Conservation (phyloP, 2,329 filamentous ascomycete genomes). For the Colletotrichum brevisporum region DNA sequence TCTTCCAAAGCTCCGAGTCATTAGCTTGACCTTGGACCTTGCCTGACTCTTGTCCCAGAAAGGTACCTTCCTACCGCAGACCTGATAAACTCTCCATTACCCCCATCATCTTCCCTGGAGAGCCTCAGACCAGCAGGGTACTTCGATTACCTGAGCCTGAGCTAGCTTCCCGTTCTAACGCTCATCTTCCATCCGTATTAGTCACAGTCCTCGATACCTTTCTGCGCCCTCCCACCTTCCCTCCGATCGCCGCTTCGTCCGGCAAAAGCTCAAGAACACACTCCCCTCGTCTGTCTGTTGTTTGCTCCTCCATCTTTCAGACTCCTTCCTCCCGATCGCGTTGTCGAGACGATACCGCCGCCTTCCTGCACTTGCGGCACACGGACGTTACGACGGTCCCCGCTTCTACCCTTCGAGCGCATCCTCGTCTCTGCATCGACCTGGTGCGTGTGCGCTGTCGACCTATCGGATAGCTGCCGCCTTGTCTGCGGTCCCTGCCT, state of each 20-base stretch:
- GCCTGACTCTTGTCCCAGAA: constrained; percentile 32
- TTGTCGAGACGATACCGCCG: constrained; percentile 30
- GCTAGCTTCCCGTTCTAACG: constrained; percentile 31
- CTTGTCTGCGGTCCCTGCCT: constrained; percentile 43
- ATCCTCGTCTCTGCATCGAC: constrained; percentile 33
- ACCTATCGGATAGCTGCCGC: constrained; percentile 52
- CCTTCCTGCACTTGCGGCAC: constrained; percentile 23
- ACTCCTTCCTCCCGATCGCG: neutral
- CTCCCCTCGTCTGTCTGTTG: constrained; percentile 10
- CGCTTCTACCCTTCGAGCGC: constrained; percentile 28
- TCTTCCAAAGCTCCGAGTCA: constrained; percentile 41
- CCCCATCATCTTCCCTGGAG: constrained; percentile 12
- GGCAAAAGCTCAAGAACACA: constrained; percentile 10
- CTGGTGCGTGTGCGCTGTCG: constrained; percentile 28
- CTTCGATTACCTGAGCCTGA: constrained; percentile 9
- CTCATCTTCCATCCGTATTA: constrained; percentile 38
- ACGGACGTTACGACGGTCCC: constrained; percentile 36
- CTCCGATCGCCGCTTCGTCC: constrained; percentile 20
- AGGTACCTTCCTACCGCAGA: constrained; percentile 30
- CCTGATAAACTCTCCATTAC: constrained; percentile 20
- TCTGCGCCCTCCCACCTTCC: constrained; percentile 18
- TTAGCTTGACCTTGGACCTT: constrained; percentile 43
- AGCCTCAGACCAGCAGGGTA: constrained; percentile 35
- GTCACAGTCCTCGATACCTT: constrained; percentile 26
- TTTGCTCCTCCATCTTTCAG: constrained; percentile 15